Evolutionary conservation across 2,329 filamentous ascomycete species (phyloP).

Genomic region (Sclerotinia glacialis): DNA sequence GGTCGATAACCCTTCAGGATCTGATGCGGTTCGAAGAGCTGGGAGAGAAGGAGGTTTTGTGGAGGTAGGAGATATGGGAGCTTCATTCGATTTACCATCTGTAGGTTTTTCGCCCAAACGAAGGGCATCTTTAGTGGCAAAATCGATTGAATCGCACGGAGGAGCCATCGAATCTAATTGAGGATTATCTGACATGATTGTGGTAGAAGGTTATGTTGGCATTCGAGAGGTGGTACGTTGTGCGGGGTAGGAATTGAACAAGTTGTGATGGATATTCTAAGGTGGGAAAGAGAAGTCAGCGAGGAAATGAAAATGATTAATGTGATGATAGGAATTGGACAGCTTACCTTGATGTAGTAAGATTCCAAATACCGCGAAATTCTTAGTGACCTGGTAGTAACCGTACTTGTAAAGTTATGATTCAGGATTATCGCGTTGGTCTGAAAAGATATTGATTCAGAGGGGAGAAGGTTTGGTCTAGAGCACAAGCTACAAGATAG

Average conservation of each 20-base stretch:
- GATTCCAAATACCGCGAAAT: neutral
- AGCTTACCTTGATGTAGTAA: neutral
- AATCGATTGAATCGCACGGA: conserved; percentile 32
- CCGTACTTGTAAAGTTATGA: too few species aligned
- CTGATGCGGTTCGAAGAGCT: conserved; percentile 58
- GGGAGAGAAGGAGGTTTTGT: conserved; percentile 51
- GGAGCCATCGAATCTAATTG: conserved; percentile 7
- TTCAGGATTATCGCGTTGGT: neutral
- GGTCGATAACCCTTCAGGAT: conserved; percentile 49
- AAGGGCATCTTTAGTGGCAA: conserved; percentile 22
- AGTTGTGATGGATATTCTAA: conserved; percentile 17
- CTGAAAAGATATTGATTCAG: neutral
- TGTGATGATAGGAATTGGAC: neutral
- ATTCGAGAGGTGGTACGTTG: conserved; percentile 20
- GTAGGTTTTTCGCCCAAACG: conserved; percentile 22
- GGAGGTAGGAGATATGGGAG: conserved; percentile 24
- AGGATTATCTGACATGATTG: conserved; percentile 16
- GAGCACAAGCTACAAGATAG: conserved; percentile 1
- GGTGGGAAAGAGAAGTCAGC: neutral
- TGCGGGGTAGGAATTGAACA: conserved; percentile 30
- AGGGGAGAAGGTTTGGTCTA: neutral
- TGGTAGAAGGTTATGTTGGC: neutral
- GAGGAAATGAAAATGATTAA: neutral
- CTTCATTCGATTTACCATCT: conserved; percentile 24
- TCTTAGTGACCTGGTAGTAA: neutral